These are phyloP conservation scores for Tetrahymena thermophila DNA, from an alignment of 73 alveolate genomes.

Conservation along the genomic window DNA sequence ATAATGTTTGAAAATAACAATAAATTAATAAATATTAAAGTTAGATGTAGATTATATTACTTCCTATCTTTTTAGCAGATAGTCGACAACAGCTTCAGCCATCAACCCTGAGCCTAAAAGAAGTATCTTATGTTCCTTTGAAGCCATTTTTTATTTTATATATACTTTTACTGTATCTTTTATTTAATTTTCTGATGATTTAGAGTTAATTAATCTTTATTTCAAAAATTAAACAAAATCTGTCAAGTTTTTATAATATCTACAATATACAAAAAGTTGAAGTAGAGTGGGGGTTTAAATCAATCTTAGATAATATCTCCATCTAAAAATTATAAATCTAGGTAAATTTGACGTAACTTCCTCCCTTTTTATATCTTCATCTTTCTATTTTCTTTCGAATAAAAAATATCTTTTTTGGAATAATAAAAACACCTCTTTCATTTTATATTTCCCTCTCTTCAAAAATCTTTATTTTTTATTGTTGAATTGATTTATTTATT, in stretches of 20 bases:
- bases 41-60: background rate
- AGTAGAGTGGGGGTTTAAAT: background rate
- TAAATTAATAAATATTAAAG: background rate
- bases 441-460: background rate
- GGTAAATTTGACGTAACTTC: background rate
- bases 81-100: conserved; percentile 72
- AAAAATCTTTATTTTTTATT: no score
- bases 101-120: conserved; percentile 60
- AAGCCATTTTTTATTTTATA: background rate
- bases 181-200: background rate
- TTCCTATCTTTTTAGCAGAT: conserved; percentile 50
- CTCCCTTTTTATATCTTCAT: background rate
- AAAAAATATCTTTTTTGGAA: no score
- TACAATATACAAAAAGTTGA: background rate
- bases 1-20: background rate
- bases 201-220: background rate
- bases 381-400: background rate
- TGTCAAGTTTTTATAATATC: background rate
- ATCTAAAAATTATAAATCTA: background rate
- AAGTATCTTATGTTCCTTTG: conserved; percentile 26
- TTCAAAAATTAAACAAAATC: background rate
- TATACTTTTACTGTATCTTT: background rate
- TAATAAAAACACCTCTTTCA: background rate
- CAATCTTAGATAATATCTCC: background rate
- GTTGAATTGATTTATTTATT: no score